Conservation (phyloP, 2,329 filamentous ascomycete species). For the Fusarium piperis region DNA sequence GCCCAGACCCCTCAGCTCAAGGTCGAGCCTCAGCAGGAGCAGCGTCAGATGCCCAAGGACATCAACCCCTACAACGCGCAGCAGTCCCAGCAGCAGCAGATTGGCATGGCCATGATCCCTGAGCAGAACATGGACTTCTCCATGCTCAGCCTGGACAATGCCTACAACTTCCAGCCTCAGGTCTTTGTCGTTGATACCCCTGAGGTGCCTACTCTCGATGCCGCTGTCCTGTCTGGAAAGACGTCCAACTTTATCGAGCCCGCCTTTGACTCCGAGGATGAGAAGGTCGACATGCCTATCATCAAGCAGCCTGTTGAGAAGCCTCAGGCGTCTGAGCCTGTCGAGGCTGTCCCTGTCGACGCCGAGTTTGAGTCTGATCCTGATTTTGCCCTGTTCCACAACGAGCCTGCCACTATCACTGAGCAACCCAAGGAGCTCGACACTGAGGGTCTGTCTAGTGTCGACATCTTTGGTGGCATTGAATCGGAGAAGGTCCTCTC, state of each 20-base stretch:
- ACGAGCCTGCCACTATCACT: constrained; percentile 45
- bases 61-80: constrained; percentile 68
- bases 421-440: constrained; percentile 52
- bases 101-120: constrained; percentile 85
- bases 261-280: constrained; percentile 56
- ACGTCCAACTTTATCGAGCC: constrained; percentile 63
- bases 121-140: constrained; percentile 81
- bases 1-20: constrained; percentile 51
- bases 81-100: constrained; percentile 70
- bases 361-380: constrained; percentile 71
- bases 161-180: constrained; percentile 72
- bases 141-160: constrained; percentile 69
- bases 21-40: constrained; percentile 54
- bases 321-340: constrained; percentile 42
- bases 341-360: constrained; percentile 50
- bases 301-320: constrained; percentile 60
- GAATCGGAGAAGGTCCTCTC: constrained; percentile 71
- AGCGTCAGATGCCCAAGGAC: constrained; percentile 70
- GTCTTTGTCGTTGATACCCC: constrained; percentile 82
- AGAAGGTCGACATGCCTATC: constrained; percentile 66
- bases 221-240: constrained; percentile 77
- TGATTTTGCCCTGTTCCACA: constrained; percentile 69
- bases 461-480: constrained; percentile 63
- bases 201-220: constrained; percentile 70
- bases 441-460: constrained; percentile 51